phyloP scores from a whole-genome alignment of 768 basidiomycete species.

The Hericium coralloides region DNA sequence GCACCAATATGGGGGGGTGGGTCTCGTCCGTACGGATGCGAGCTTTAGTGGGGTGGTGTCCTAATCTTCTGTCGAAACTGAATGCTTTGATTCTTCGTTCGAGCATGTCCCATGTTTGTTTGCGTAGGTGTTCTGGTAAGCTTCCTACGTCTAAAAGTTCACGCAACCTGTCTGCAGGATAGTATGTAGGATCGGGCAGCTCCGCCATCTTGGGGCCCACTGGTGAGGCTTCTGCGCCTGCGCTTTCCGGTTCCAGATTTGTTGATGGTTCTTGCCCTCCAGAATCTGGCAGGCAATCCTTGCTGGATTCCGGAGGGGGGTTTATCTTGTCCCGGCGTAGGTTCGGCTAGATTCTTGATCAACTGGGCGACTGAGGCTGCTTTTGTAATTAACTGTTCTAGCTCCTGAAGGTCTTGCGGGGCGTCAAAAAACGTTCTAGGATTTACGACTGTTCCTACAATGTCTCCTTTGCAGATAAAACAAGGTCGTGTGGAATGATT shows the following conservation, averaged over 20 bases:
- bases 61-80: constrained; percentile 18
- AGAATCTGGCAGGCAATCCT: too few relatives aligned
- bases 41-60: constrained; percentile 5
- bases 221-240: constrained; percentile 13
- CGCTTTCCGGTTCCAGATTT: background rate
- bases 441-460: too few relatives aligned
- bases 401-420: too few relatives aligned
- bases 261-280: too few relatives aligned
- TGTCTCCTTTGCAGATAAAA: too few relatives aligned
- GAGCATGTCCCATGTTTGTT: background rate
- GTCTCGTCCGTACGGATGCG: background rate
- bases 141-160: background rate
- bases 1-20: background rate
- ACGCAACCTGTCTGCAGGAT: background rate
- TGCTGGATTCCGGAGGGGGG: too few relatives aligned
- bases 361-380: background rate
- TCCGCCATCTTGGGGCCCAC: constrained; percentile 24
- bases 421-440: too few relatives aligned
- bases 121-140: background rate
- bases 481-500: too few relatives aligned
- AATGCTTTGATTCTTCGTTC: constrained; percentile 8
- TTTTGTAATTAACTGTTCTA: too few relatives aligned
- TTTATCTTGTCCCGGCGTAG: too few relatives aligned
- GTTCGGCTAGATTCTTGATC: background rate
- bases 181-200: constrained; percentile 11